Evolutionary conservation across 2,329 filamentous ascomycete genomes (phyloP).

Genomic region (Hyphodiscus sp.): DNA sequence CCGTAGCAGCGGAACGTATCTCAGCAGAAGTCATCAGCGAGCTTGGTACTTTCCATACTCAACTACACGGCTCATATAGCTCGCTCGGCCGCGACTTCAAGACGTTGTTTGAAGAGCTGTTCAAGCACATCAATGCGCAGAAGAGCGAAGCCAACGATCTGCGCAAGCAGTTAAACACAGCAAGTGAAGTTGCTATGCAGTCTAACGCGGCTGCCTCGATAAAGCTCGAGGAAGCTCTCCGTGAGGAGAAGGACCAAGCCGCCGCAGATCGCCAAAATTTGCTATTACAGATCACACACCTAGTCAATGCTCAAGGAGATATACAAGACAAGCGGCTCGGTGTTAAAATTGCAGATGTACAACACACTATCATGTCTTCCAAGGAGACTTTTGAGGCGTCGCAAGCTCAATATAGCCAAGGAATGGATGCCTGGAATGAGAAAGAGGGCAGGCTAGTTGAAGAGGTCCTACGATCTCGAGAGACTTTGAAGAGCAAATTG

Average conservation of each 20-base stretch:
- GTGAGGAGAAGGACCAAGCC: constrained; percentile 69
- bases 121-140: constrained; percentile 68
- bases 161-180: constrained; percentile 62
- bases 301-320: constrained; percentile 70
- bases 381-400: constrained; percentile 59
- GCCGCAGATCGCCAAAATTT: constrained; percentile 68
- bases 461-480: constrained; percentile 65
- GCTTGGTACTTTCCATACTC: constrained; percentile 73
- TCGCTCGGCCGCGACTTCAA: constrained; percentile 82
- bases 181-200: constrained; percentile 61
- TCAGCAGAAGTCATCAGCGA: constrained; percentile 84
- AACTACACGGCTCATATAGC: constrained; percentile 78
- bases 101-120: constrained; percentile 72
- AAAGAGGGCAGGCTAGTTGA: constrained; percentile 64
- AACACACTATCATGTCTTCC: constrained; percentile 57
- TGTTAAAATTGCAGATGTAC: constrained; percentile 55
- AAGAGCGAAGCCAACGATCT: constrained; percentile 69
- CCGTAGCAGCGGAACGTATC: constrained; percentile 78
- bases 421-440: constrained; percentile 68
- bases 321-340: constrained; percentile 66
- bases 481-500: constrained; percentile 72
- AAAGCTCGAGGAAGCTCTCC: constrained; percentile 61
- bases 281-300: constrained; percentile 66
- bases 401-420: constrained; percentile 58
- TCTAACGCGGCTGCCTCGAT: constrained; percentile 61